Evolutionary conservation across 306 rosid species (phyloP), one percentile per base, ranked within the genome.

Genomic region (Quercus dentata): DNA sequence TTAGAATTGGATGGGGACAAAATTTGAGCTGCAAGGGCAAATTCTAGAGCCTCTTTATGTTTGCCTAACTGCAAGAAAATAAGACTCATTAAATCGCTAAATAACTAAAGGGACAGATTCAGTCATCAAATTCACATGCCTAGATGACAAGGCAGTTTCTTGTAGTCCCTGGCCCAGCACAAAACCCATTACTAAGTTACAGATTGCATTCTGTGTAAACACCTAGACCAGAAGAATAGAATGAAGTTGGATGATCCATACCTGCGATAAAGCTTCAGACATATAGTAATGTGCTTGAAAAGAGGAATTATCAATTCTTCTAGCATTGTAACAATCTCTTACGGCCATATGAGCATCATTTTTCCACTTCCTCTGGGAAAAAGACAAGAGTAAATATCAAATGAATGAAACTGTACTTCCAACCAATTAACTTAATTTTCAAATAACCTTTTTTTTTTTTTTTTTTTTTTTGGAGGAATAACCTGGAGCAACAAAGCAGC

Each of bases 201-300:
- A 65, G 21, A 19, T 67, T 8, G 49, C 72, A 33, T 30, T 35
- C 25, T 14, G n/a, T 21, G 65, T 7, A 20, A 30, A 18, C 41
- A 28, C 70, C 70, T 28, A 30, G 44, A 30, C 70, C 46, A 64
- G 41, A 68, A 33, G 72, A 67, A 67, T 67, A 9, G 56, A 35
- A n/a, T 69, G 55, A 15, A 58, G 35, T 11, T 6, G 54, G 25
- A 38, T 21, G n/a, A 27, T 56, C 15, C 57, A 78, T 5, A 63
- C 98, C 99, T 90, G 98, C 49, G 98, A 93, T 79, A 96, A 82
- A 68, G 99, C 98, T 83, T 91, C 94, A 57, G 97, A 93, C 92
- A 91, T 94, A 74, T 78, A 71, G 86, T 82, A 83, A 80, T 79
- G 93, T 58, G 92, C 90, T 87, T 77, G 87, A 76, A 87, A 89